These are phyloP conservation scores for Scheffersomyces amazonensis DNA, from an alignment of 805 yeast species.

Conservation along the genomic window DNA sequence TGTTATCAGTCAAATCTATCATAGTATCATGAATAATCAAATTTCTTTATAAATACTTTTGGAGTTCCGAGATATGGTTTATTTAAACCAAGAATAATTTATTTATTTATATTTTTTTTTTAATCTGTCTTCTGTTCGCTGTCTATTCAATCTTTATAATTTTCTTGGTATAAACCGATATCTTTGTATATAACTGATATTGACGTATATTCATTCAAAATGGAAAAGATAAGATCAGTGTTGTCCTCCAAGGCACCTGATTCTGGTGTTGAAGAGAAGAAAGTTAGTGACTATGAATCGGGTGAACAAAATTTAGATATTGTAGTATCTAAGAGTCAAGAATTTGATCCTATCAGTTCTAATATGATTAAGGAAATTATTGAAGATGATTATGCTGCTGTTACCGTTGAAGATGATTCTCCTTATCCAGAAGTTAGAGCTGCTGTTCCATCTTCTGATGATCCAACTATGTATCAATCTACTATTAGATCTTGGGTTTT, in stretches of 20 bases:
- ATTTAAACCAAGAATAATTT: too few relatives aligned
- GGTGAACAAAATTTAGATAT: slow-evolving; percentile 8
- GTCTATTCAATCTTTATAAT: too few relatives aligned
- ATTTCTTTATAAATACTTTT: too few relatives aligned
- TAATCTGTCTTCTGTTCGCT: too few relatives aligned
- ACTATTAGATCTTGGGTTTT: slow-evolving; percentile 56
- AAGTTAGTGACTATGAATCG: slow-evolving; percentile 8
- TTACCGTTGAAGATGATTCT: slow-evolving; percentile 35
- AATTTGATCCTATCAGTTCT: slow-evolving; percentile 32
- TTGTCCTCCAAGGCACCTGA: slow-evolving; percentile 1
- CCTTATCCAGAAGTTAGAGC: slow-evolving; percentile 71
- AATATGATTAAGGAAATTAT: slow-evolving; percentile 17
- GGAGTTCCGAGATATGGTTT: too few relatives aligned
- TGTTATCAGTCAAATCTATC: background rate
- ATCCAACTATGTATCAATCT: slow-evolving; percentile 46
- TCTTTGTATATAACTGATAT: too few relatives aligned
- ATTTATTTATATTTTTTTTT: too few relatives aligned
- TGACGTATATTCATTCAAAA: too few relatives aligned
- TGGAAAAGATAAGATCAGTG: slow-evolving; percentile 8
- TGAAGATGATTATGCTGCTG: slow-evolving; percentile 39
- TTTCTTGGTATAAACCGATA: too few relatives aligned
- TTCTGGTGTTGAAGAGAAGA: background rate
- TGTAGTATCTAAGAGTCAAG: slow-evolving; percentile 23
- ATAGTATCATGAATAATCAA: too few relatives aligned
- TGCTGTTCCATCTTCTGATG: slow-evolving; percentile 53